These are phyloP conservation scores for Alloascoidea hylecoeti DNA, from an alignment of 805 yeast species.

Conservation along the genomic window DNA sequence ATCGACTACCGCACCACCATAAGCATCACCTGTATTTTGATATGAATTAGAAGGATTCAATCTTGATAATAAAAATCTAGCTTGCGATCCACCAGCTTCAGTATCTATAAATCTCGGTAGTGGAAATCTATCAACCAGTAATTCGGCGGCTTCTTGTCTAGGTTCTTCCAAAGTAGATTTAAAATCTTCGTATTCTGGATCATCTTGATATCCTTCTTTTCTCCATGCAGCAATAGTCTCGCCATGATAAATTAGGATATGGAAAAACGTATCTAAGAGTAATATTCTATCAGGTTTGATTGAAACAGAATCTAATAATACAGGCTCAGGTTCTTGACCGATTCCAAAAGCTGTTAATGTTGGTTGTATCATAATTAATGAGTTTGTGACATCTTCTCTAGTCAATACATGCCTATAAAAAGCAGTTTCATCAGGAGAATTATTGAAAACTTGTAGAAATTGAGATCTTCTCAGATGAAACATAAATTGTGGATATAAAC, in stretches of 20 bases:
- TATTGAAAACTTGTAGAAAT: constrained; percentile 89
- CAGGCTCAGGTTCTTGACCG: constrained; percentile 81
- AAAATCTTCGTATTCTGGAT: constrained; percentile 80
- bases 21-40: constrained; percentile 31
- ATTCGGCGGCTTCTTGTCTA: constrained; percentile 80
- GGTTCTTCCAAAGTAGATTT: constrained; percentile 81
- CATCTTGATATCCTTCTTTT: constrained; percentile 86
- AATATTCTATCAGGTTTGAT: constrained; percentile 79
- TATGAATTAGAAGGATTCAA: constrained; percentile 88
- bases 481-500: constrained; percentile 89
- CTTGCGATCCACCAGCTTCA: constrained; percentile 98
- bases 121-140: constrained; percentile 90
- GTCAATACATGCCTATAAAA: constrained; percentile 87
- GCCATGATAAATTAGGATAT: constrained; percentile 90
- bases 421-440: constrained; percentile 98
- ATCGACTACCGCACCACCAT: constrained; percentile 32
- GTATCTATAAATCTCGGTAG: constrained; percentile 94
- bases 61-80: constrained; percentile 89
- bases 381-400: constrained; percentile 85
- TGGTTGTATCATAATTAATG: constrained; percentile 96
- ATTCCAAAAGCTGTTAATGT: constrained; percentile 78
- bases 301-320: constrained; percentile 84
- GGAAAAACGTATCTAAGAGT: constrained; percentile 91
- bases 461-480: constrained; percentile 94
- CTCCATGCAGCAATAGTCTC: constrained; percentile 94